phyloP scores from a whole-genome alignment of 306 rosid genomes.

The Gynostemma pentaphyllum region DNA sequence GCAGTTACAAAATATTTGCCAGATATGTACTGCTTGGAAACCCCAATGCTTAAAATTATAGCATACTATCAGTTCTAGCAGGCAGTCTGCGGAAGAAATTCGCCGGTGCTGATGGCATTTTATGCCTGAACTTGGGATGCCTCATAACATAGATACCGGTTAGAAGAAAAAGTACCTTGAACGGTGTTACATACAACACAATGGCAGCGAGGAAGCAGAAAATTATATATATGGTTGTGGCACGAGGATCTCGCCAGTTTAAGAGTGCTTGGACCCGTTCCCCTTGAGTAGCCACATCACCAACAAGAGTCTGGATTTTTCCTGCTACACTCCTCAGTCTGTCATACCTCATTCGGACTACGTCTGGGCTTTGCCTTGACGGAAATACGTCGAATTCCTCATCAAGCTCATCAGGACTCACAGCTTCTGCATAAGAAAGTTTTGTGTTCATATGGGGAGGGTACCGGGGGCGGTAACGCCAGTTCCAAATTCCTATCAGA shows the following conservation, averaged over 20 bases:
- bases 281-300: slow-evolving; percentile 83
- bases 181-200: slow-evolving; percentile 56
- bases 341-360: slow-evolving; percentile 72
- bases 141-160: slow-evolving; percentile 70
- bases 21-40: not conserved
- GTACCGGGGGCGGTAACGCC: slow-evolving; percentile 45
- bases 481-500: slow-evolving; percentile 78
- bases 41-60: slow-evolving; percentile 21
- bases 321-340: slow-evolving; percentile 75
- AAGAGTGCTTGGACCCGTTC: slow-evolving; percentile 71
- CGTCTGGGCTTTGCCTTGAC: slow-evolving; percentile 32
- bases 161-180: slow-evolving; percentile 35
- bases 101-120: slow-evolving; percentile 45
- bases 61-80: slow-evolving; percentile 66
- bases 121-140: slow-evolving; percentile 72
- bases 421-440: slow-evolving; percentile 54
- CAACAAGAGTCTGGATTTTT: slow-evolving; percentile 74
- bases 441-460: slow-evolving; percentile 88
- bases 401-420: slow-evolving; percentile 61
- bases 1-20: not conserved
- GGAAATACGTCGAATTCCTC: slow-evolving; percentile 87
- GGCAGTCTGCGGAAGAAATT: slow-evolving; percentile 89
- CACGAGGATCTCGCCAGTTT: slow-evolving; percentile 94
- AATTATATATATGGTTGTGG: slow-evolving; percentile 50
- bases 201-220: slow-evolving; percentile 50